These are phyloP conservation scores for Fusarium sp. DNA, from an alignment of 2,329 filamentous ascomycete species.

Conservation along the genomic window DNA sequence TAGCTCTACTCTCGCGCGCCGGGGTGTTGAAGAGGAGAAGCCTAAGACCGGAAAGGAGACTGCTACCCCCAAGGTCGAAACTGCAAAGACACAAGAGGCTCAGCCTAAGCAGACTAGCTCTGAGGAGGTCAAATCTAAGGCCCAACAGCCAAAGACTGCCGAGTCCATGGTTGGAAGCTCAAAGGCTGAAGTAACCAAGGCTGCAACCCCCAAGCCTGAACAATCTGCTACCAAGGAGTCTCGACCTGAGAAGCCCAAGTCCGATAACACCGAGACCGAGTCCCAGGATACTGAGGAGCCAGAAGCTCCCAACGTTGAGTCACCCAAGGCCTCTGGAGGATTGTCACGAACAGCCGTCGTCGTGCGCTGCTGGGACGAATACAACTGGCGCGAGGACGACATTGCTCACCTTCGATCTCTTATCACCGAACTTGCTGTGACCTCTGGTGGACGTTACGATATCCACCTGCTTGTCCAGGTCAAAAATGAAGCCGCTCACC, in stretches of 20 bases:
- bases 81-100: conserved; percentile 10
- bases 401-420: conserved; percentile 84
- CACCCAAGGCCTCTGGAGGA: conserved; percentile 13
- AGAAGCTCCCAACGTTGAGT: background rate
- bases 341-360: conserved; percentile 75
- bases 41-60: conserved; percentile 22
- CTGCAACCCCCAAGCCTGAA: background rate
- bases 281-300: conserved; percentile 5
- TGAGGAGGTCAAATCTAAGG: conserved; percentile 3
- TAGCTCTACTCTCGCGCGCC: conserved; percentile 17
- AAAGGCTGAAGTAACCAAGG: conserved; percentile 7
- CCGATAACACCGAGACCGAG: conserved; percentile 10
- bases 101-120: background rate
- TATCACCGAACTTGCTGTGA: conserved; percentile 82
- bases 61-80: conserved; percentile 16
- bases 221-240: background rate
- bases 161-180: background rate
- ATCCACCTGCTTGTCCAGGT: conserved; percentile 88
- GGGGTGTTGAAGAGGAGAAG: conserved; percentile 29
- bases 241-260: conserved; percentile 16
- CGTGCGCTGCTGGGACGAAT: conserved; percentile 85
- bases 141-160: background rate
- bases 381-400: conserved; percentile 81
- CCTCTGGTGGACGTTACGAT: conserved; percentile 87
- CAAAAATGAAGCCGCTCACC: conserved; percentile 77